phyloP scores from a whole-genome alignment of 768 basidiomycete species.

The Psilocybe sp. region DNA sequence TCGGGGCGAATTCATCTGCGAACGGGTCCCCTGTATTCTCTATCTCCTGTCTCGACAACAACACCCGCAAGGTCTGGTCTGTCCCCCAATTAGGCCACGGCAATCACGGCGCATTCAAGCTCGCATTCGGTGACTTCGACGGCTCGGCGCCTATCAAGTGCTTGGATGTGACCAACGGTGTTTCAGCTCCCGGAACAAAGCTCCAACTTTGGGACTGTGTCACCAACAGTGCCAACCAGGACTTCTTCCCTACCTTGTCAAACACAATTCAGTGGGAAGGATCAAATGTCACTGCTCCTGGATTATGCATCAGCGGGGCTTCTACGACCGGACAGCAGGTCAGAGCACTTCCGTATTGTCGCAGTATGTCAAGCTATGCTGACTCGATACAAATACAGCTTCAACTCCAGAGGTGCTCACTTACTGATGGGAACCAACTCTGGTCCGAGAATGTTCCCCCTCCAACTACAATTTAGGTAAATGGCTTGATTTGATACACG shows the following conservation, averaged over 20 bases:
- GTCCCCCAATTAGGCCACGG: constrained; percentile 4
- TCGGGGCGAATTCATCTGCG: background rate
- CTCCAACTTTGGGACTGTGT: constrained; percentile 4
- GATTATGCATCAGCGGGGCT: background rate
- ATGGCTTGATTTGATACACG: too few relatives aligned
- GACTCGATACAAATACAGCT: background rate
- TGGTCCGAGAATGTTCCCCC: constrained; percentile 1
- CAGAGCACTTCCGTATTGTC: background rate
- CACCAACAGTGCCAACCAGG: background rate
- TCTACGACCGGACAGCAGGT: constrained; percentile 2
- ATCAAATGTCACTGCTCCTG: background rate
- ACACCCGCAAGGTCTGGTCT: constrained; percentile 1
- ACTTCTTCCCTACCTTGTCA: background rate
- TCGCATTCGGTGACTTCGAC: background rate
- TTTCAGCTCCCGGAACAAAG: background rate
- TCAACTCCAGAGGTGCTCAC: constrained; percentile 2
- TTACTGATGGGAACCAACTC: background rate
- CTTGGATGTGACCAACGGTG: constrained; percentile 3
- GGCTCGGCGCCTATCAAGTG: background rate
- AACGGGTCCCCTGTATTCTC: constrained; percentile 3
- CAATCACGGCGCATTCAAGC: background rate
- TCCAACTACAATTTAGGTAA: background rate
- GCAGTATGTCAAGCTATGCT: background rate
- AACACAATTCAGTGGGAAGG: background rate
- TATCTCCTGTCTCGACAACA: background rate